Conservation (phyloP, 495 filamentous ascomycete genomes). For the Pseudotulostoma volvatum region DNA sequence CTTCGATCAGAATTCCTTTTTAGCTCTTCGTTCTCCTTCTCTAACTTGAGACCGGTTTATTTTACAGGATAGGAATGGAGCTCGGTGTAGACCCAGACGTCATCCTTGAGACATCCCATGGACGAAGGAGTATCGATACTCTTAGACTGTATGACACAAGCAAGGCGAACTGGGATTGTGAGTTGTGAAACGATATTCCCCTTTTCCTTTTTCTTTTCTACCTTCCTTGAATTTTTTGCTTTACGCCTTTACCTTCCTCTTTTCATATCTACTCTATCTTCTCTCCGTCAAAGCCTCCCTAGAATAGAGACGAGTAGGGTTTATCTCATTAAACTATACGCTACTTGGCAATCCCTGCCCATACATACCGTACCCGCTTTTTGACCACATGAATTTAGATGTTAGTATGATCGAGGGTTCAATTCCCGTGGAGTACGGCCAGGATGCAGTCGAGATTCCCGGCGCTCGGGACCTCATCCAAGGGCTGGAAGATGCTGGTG, state of each 20-base stretch:
- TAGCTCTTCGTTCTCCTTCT: constrained; percentile 2
- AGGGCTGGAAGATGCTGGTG: constrained; percentile 36
- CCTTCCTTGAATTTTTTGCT: too few species aligned
- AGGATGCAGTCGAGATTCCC: constrained; percentile 68
- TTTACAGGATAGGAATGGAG: constrained; percentile 56
- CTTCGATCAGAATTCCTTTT: not conserved
- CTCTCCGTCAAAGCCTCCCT: too few species aligned
- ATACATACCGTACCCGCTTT: too few species aligned
- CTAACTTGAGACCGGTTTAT: constrained; percentile 2
- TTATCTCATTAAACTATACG: too few species aligned
- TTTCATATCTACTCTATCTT: too few species aligned
- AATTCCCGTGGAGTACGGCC: constrained; percentile 59
- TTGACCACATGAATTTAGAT: too few species aligned
- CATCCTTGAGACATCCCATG: constrained; percentile 80
- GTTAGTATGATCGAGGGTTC: constrained; percentile 60
- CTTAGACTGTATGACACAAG: constrained; percentile 55
- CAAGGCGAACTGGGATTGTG: constrained; percentile 85
- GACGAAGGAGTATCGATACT: constrained; percentile 68
- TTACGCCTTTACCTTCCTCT: too few species aligned
- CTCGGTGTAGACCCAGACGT: constrained; percentile 64
- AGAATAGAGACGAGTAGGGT: too few species aligned
- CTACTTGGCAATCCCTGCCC: too few species aligned
- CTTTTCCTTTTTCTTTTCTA: too few species aligned
- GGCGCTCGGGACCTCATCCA: constrained; percentile 44
- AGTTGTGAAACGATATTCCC: too few species aligned